Evolutionary conservation across 371 early-diverging fungal species (phyloP).

Genomic region (Mortierella sp.): DNA sequence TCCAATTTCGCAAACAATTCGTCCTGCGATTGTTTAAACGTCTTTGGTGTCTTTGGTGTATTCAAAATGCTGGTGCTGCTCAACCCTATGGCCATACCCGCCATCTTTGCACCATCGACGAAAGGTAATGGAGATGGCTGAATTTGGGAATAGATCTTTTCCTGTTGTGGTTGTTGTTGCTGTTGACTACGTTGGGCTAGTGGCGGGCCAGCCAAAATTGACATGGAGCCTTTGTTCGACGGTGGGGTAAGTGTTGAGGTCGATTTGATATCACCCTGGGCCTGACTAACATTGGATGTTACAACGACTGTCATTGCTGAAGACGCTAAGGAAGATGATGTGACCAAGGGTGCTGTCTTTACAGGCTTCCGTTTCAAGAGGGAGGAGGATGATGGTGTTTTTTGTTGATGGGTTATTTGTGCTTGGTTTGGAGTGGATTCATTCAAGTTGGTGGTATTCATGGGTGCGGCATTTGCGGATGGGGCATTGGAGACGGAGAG

Average conservation of each 20-base stretch:
- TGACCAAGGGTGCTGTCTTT: not conserved
- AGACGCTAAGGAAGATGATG: conserved; percentile 2
- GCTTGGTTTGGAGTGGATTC: not conserved
- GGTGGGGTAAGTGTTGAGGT: conserved; percentile 4
- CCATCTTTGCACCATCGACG: conserved; percentile 8
- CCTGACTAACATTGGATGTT: not conserved
- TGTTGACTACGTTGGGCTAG: not conserved
- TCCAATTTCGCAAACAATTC: conserved; percentile 41
- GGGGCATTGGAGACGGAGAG: not conserved
- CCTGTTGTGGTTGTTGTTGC: too few species aligned
- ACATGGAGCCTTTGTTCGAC: conserved; percentile 3
- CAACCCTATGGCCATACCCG: conserved; percentile 19
- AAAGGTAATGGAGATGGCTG: not conserved
- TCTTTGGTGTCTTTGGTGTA: conserved; percentile 15
- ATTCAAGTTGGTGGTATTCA: not conserved
- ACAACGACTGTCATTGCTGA: not conserved
- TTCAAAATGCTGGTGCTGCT: not conserved
- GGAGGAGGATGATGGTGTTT: not conserved
- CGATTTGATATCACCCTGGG: conserved; percentile 2
- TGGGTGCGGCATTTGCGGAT: conserved; percentile 6
- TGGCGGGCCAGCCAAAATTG: conserved; percentile 19
- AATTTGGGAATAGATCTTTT: conserved; percentile 8
- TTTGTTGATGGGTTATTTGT: conserved; percentile 1
- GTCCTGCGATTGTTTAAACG: conserved; percentile 39
- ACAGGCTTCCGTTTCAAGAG: conserved; percentile 34